phyloP scores from a whole-genome alignment of 2,329 filamentous ascomycete genomes.

The Stagonosporopsis rhizophila region DNA sequence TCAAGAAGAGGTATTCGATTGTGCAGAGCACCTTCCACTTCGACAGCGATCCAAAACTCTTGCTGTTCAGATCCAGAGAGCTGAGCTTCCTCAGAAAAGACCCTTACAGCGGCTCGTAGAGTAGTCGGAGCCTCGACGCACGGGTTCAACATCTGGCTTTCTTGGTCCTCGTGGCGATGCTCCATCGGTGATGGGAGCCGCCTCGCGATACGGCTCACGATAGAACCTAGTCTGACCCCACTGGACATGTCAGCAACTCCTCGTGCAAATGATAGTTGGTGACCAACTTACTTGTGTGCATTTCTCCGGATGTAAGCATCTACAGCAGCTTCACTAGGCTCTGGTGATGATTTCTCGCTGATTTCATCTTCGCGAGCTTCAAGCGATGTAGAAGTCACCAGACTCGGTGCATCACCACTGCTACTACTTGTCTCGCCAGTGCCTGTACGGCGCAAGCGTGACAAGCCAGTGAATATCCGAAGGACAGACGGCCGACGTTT shows the following conservation, averaged over 20 bases:
- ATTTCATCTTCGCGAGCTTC: slow-evolving; percentile 5
- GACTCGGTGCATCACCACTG: slow-evolving; percentile 13
- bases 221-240: slow-evolving; percentile 19
- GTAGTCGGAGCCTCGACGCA: slow-evolving; percentile 23
- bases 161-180: slow-evolving; percentile 13
- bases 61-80: slow-evolving; percentile 28
- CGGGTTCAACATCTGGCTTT: not conserved
- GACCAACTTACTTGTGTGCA: slow-evolving; percentile 25
- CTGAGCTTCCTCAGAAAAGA: slow-evolving; percentile 31
- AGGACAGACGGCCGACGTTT: slow-evolving; percentile 31
- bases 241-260: slow-evolving; percentile 14
- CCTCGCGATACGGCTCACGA: slow-evolving; percentile 24
- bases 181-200: slow-evolving; percentile 28
- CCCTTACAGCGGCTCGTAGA: slow-evolving; percentile 28
- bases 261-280: not conserved
- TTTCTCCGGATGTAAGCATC: slow-evolving; percentile 23
- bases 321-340: slow-evolving; percentile 20
- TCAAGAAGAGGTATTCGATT: slow-evolving; percentile 27
- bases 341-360: not conserved
- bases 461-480: slow-evolving; percentile 29
- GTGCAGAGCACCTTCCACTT: slow-evolving; percentile 39
- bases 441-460: slow-evolving; percentile 30
- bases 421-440: slow-evolving; percentile 24
- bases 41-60: slow-evolving; percentile 42
- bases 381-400: not conserved